A percentile compares a stretch with the other conserved stretches of the same genome.
Conservation (phyloP, 345 rosid genomes). For the Populus tremula region DNA sequence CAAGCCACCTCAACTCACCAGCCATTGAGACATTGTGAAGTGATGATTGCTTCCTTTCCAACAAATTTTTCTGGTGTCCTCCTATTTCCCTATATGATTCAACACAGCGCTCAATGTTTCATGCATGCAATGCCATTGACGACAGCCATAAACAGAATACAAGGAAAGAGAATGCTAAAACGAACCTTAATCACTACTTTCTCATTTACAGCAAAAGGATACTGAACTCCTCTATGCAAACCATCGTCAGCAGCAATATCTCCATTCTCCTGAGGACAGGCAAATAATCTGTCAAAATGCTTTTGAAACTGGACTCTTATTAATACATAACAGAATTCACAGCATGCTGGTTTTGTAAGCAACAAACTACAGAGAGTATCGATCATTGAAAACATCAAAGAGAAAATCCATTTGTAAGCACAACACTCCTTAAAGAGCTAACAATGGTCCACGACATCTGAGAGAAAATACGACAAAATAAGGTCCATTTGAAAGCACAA, state of each 20-base stretch:
- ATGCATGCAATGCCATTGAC: constrained; percentile 9
- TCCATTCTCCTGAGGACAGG: constrained; percentile 65
- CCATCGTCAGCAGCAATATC: constrained; percentile 60
- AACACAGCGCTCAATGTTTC: constrained; percentile 15
- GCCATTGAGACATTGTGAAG: constrained; percentile 98
- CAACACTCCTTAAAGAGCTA: too few species aligned
- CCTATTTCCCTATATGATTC: constrained; percentile 71
- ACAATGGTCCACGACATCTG: too few species aligned
- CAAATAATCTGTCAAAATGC: neutral
- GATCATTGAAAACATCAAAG: neutral
- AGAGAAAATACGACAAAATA: too few species aligned
- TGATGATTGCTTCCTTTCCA: constrained; percentile 93
- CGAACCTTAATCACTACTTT: constrained; percentile 88
- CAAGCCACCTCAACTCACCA: constrained; percentile 52
- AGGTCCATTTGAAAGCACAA: neutral
- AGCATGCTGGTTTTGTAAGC: neutral
- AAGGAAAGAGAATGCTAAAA: neutral
- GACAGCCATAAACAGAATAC: neutral
- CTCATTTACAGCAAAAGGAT: constrained; percentile 91
- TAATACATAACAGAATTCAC: neutral
- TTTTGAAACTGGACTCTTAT: neutral
- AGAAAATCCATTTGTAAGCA: neutral
- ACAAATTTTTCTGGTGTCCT: constrained; percentile 95
- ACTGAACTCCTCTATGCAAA: constrained; percentile 69
- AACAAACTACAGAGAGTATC: neutral